Evolutionary conservation across 2,329 filamentous ascomycete species (phyloP).

Genomic region (Colletotrichum cuscutae): DNA sequence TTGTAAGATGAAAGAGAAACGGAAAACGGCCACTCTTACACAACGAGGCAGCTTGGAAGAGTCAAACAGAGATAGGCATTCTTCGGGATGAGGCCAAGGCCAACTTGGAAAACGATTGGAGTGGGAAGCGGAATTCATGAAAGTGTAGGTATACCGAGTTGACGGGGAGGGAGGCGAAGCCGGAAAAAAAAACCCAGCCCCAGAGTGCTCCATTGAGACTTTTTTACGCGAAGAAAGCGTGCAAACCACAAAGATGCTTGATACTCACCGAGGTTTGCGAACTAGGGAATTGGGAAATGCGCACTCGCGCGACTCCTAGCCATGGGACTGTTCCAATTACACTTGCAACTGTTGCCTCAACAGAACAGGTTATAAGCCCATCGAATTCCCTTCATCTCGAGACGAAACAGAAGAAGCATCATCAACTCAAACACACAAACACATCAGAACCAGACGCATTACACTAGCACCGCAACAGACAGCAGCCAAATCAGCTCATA

Average conservation of each 20-base stretch:
- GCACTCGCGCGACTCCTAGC: not conserved
- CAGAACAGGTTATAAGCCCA: not conserved
- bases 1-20: not conserved
- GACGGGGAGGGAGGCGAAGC: constrained; percentile 2
- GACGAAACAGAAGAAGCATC: not conserved
- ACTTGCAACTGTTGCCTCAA: not conserved
- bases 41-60: not conserved
- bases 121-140: not conserved
- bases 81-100: not conserved
- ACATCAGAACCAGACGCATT: not conserved
- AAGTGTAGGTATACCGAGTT: not conserved
- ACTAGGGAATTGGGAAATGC: not conserved
- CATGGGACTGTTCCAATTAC: not conserved
- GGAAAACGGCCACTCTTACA: not conserved
- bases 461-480: too few species aligned
- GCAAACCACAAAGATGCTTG: not conserved
- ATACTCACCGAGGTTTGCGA: not conserved
- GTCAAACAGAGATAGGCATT: not conserved
- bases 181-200: not conserved
- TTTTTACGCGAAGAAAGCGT: not conserved
- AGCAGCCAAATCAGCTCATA: not conserved
- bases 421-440: not conserved
- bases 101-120: not conserved
- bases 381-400: not conserved
- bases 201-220: not conserved